phyloP scores from a whole-genome alignment of 2,329 filamentous ascomycete genomes.

The Verticillium zaregamsianum region DNA sequence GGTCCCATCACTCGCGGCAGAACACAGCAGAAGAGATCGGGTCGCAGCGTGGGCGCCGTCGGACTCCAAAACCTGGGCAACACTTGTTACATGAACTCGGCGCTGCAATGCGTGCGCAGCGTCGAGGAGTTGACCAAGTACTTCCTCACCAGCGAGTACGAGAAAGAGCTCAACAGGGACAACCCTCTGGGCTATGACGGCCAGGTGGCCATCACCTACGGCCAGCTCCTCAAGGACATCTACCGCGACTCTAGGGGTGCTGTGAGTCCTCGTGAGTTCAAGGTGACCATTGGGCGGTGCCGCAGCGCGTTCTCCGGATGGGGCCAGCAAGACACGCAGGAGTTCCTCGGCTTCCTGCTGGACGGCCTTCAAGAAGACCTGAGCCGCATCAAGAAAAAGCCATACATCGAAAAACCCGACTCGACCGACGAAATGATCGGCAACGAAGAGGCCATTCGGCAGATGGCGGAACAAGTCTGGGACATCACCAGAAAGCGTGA shows the following conservation, averaged over 20 bases:
- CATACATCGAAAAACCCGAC: slow-evolving; percentile 95
- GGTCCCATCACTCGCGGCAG: slow-evolving; percentile 68
- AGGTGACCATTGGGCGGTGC: slow-evolving; percentile 73
- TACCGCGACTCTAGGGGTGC: slow-evolving; percentile 68
- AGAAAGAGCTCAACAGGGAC: slow-evolving; percentile 74
- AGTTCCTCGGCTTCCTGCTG: slow-evolving; percentile 91
- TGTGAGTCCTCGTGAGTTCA: slow-evolving; percentile 77
- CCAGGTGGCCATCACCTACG: slow-evolving; percentile 81
- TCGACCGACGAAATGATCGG: slow-evolving; percentile 95
- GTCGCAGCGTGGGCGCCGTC: slow-evolving; percentile 69
- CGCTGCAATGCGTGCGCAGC: slow-evolving; percentile 87
- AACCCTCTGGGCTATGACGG: slow-evolving; percentile 87
- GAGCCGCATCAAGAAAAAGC: slow-evolving; percentile 90
- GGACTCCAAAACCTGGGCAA: slow-evolving; percentile 91
- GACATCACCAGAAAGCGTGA: slow-evolving; percentile 89
- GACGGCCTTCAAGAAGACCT: slow-evolving; percentile 94
- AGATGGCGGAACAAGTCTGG: slow-evolving; percentile 86
- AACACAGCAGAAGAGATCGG: slow-evolving; percentile 63
- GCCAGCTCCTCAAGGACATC: slow-evolving; percentile 69
- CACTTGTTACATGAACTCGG: slow-evolving; percentile 99
- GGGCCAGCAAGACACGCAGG: slow-evolving; percentile 94
- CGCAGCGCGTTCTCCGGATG: slow-evolving; percentile 88
- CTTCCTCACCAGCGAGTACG: slow-evolving; percentile 72
- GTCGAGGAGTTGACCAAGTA: slow-evolving; percentile 93
- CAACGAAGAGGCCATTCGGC: slow-evolving; percentile 72